Conservation (phyloP, 2,329 filamentous ascomycete species). For the Beauveria rudraprayagi region DNA sequence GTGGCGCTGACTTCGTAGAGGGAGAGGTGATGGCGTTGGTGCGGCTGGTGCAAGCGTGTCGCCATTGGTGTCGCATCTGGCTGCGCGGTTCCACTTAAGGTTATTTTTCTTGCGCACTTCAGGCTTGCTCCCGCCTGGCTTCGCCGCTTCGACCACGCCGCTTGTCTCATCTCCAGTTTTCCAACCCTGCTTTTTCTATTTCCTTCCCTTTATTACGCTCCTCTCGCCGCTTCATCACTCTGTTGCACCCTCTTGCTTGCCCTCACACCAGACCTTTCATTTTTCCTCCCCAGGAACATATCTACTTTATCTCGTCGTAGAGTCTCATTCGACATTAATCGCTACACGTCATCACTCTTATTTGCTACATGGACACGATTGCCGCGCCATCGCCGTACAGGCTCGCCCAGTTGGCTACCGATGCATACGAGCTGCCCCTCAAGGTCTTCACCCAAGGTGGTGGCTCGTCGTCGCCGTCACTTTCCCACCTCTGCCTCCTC, state of each 20-base stretch:
- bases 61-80: slow-evolving; percentile 7
- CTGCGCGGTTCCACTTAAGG: slow-evolving; percentile 6
- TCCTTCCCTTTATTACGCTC: neutral
- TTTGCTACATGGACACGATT: slow-evolving; percentile 28
- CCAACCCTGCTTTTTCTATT: neutral
- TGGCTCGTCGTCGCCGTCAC: slow-evolving; percentile 53
- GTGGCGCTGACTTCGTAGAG: neutral
- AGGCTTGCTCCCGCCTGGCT: neutral
- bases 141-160: neutral
- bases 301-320: neutral
- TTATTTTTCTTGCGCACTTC: slow-evolving; percentile 8
- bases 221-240: neutral
- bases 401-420: slow-evolving; percentile 28
- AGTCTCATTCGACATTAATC: neutral
- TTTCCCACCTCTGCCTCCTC: slow-evolving; percentile 64
- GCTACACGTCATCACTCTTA: neutral
- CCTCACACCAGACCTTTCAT: neutral
- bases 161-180: slow-evolving; percentile 1
- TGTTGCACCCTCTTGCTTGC: neutral
- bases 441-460: slow-evolving; percentile 31
- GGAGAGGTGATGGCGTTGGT: neutral
- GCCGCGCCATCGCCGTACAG: slow-evolving; percentile 40
- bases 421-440: slow-evolving; percentile 35
- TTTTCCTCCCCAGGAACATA: neutral
- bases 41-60: neutral